Evolutionary conservation across 257 asterid genomes (phyloP).

Genomic region (Penstemon newberryi): DNA sequence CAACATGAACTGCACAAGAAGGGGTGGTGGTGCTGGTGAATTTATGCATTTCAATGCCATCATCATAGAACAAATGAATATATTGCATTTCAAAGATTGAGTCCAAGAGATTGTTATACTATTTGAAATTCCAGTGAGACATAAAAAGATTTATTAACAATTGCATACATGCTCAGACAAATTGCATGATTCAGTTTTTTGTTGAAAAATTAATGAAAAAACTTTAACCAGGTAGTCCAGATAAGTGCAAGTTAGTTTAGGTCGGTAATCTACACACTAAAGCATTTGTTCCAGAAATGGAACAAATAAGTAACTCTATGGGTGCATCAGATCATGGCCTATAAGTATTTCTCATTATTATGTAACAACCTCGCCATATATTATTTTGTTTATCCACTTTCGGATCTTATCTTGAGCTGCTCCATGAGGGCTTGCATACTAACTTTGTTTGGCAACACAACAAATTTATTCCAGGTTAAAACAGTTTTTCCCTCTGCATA

Average conservation of each 20-base stretch:
- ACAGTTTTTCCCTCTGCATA: no score
- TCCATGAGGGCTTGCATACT: not conserved
- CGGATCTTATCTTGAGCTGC: constrained; percentile 7
- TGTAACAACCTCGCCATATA: not conserved
- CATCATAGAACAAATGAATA: not conserved
- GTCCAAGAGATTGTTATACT: no score
- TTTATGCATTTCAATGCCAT: not conserved
- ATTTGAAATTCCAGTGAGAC: no score
- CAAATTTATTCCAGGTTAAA: not conserved
- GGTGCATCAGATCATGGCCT: constrained; percentile 9
- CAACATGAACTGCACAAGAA: constrained; percentile 46
- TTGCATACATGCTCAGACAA: not conserved
- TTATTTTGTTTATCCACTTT: not conserved
- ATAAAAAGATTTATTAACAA: not conserved
- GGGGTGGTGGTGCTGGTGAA: not conserved
- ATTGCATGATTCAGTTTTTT: not conserved
- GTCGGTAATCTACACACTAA: not conserved
- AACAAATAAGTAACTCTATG: constrained; percentile 11
- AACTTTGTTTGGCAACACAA: constrained; percentile 5
- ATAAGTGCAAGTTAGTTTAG: not conserved
- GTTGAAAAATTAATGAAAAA: not conserved
- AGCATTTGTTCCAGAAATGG: not conserved
- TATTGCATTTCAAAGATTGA: no score
- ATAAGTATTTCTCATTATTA: not conserved
- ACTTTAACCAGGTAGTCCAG: not conserved